Evolutionary conservation across 768 basidiomycete genomes (phyloP).

Genomic region (Hypholoma fasciculare): DNA sequence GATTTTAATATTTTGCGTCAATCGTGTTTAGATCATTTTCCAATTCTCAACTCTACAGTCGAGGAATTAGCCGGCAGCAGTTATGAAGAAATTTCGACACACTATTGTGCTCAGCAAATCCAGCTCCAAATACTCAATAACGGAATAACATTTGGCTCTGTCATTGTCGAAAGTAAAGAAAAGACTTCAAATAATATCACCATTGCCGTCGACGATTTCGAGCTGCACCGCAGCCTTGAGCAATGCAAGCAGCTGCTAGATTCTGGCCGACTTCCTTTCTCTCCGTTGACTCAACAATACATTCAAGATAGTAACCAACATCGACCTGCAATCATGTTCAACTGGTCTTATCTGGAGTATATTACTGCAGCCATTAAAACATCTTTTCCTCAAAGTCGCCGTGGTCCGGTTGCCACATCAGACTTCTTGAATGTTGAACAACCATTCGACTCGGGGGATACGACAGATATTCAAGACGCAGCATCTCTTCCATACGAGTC

Average conservation of each 20-base stretch:
- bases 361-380: constrained; percentile 58
- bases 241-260: constrained; percentile 52
- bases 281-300: constrained; percentile 51
- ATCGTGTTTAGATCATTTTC: constrained; percentile 58
- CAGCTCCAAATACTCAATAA: constrained; percentile 69
- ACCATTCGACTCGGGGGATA: constrained; percentile 13
- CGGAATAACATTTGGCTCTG: constrained; percentile 65
- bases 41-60: constrained; percentile 40
- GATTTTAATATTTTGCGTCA: constrained; percentile 49
- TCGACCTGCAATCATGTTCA: constrained; percentile 58
- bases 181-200: constrained; percentile 28
- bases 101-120: constrained; percentile 58
- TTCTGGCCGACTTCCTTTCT: constrained; percentile 41
- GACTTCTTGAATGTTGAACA: constrained; percentile 48
- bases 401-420: constrained; percentile 27
- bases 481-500: constrained; percentile 55
- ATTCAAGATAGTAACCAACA: constrained; percentile 43
- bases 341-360: constrained; percentile 66
- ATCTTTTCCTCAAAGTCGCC: constrained; percentile 27
- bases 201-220: constrained; percentile 48
- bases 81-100: constrained; percentile 71
- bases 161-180: constrained; percentile 47
- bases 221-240: constrained; percentile 54
- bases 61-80: constrained; percentile 47
- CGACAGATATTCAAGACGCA: constrained; percentile 16